A percentile compares a stretch with the other conserved stretches of the same genome.
Evolutionary conservation across 192 early-diverging fungal genomes (phyloP).

Genomic region (Tieghemiomyces parasiticus): DNA sequence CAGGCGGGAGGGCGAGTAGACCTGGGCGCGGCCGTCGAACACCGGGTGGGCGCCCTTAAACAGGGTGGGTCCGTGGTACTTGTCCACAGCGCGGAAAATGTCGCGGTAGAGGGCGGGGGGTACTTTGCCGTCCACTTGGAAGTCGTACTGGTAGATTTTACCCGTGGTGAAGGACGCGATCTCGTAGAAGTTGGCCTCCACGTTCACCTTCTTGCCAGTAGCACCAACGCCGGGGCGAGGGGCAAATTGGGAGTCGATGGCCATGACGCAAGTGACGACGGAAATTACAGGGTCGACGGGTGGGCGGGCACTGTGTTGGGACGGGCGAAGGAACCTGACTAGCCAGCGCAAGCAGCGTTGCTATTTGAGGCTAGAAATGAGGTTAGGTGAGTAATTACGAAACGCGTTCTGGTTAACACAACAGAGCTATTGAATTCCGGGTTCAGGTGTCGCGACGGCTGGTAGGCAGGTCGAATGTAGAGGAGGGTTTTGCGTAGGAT

Average conservation of each 20-base stretch:
- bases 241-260: conserved; percentile 10
- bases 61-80: conserved; percentile 26
- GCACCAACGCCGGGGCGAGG: conserved; percentile 28
- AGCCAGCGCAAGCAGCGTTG: no score
- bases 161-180: conserved; percentile 42
- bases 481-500: no score
- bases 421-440: no score
- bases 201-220: conserved; percentile 23
- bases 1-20: conserved; percentile 44
- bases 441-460: no score
- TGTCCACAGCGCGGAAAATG: conserved; percentile 52
- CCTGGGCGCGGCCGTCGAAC: conserved; percentile 72
- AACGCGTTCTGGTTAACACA: no score
- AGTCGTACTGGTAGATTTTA: conserved; percentile 77
- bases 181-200: conserved; percentile 66
- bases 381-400: no score
- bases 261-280: no score
- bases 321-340: no score
- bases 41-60: conserved; percentile 48
- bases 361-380: no score
- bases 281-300: no score
- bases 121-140: conserved; percentile 53
- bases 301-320: no score
- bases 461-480: no score
- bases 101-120: conserved; percentile 59